Percentiles rank a stretch among this genome's conserved stretches.
These are phyloP conservation scores for Sugiyamaella xylanicola DNA, from an alignment of 1,139 yeast genomes.

Conservation along the genomic window DNA sequence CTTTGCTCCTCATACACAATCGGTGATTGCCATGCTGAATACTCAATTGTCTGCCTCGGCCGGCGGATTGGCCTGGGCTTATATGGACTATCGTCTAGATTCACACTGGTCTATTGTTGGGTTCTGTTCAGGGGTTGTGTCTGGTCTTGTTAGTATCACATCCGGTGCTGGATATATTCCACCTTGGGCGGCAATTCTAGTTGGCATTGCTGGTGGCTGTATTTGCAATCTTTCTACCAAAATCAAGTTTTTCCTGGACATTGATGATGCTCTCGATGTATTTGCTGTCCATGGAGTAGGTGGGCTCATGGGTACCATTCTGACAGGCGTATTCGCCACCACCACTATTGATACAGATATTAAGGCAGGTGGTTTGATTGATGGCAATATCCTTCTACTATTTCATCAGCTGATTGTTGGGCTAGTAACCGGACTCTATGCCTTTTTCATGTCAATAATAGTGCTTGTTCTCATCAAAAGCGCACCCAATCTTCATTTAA, in stretches of 20 bases:
- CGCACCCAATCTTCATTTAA: constrained; percentile 53
- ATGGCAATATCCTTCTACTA: constrained; percentile 52
- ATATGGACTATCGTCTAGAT: constrained; percentile 38
- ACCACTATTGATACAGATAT: constrained; percentile 25
- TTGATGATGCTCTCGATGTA: constrained; percentile 45
- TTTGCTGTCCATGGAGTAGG: constrained; percentile 45
- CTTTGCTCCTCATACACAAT: constrained; percentile 54
- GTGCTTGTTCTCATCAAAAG: constrained; percentile 49
- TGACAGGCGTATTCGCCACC: constrained; percentile 42
- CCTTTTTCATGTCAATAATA: constrained; percentile 46
- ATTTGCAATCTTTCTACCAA: constrained; percentile 44
- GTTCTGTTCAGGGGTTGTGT: constrained; percentile 46
- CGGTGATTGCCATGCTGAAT: constrained; percentile 46
- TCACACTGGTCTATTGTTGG: constrained; percentile 44
- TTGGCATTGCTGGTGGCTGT: constrained; percentile 43
- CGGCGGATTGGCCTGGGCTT: constrained; percentile 43
- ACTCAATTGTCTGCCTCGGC: constrained; percentile 41
- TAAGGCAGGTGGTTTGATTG: constrained; percentile 52
- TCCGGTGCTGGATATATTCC: constrained; percentile 47
- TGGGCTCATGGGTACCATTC: constrained; percentile 42
- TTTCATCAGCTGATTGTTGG: constrained; percentile 54
- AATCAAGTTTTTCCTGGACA: constrained; percentile 40
- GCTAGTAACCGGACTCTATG: constrained; percentile 48
- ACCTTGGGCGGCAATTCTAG: constrained; percentile 42
- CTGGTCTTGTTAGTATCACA: constrained; percentile 46